phyloP scores from a whole-genome alignment of 495 filamentous ascomycete species.

The Staphylotrichum tortipilum region DNA sequence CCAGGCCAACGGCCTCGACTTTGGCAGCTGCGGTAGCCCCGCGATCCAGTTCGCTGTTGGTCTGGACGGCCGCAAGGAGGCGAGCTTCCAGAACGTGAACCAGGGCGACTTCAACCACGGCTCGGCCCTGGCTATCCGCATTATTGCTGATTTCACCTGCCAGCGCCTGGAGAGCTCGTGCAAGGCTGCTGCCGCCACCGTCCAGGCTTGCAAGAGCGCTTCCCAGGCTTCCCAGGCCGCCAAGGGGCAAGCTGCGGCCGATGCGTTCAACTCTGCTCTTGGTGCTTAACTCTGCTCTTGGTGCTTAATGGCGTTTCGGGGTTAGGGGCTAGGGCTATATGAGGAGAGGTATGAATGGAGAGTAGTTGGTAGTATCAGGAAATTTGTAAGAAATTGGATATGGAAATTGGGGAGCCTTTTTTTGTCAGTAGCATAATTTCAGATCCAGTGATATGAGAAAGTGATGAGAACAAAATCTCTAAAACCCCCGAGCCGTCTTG shows the following conservation, averaged over 20 bases:
- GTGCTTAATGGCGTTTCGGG: too few relatives aligned
- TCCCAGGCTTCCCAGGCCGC: constrained; percentile 30
- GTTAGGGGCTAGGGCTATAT: too few relatives aligned
- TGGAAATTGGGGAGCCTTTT: too few relatives aligned
- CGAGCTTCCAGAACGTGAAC: constrained; percentile 44
- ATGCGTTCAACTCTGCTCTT: constrained; percentile 48
- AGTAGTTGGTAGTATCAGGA: too few relatives aligned
- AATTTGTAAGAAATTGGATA: too few relatives aligned
- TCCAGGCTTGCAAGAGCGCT: constrained; percentile 40
- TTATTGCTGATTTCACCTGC: constrained; percentile 51
- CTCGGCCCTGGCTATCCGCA: constrained; percentile 45
- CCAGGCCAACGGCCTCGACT: constrained; percentile 25
- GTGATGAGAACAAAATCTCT: too few relatives aligned
- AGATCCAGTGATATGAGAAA: too few relatives aligned
- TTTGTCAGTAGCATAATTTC: too few relatives aligned
- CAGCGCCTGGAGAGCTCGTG: constrained; percentile 44
- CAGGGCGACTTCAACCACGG: constrained; percentile 49
- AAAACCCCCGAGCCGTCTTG: too few relatives aligned
- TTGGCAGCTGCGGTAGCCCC: constrained; percentile 45
- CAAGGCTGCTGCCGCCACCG: constrained; percentile 38
- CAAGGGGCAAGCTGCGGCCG: constrained; percentile 45
- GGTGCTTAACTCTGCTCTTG: constrained; percentile 24
- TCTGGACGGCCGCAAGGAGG: constrained; percentile 44
- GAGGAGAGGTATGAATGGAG: too few relatives aligned
- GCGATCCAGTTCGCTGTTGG: constrained; percentile 47